These are phyloP conservation scores for Pseudopyricularia javanii DNA, from an alignment of 2,329 filamentous ascomycete species.

Conservation along the genomic window DNA sequence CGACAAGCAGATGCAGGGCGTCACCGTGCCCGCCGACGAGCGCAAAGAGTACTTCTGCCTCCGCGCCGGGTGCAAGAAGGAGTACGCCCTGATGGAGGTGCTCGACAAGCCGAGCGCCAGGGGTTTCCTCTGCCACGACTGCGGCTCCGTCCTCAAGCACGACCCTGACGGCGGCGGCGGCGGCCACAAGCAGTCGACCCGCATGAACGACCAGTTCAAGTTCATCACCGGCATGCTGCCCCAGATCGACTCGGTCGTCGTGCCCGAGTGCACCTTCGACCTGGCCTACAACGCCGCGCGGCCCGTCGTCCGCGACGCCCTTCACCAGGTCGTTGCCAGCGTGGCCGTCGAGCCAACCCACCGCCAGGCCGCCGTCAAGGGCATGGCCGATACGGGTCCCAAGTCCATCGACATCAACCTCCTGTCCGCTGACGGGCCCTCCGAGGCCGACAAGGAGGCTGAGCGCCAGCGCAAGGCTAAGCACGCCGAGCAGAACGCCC, in stretches of 20 bases:
- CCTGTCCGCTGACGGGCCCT: conserved; percentile 51
- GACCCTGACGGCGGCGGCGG: conserved; percentile 56
- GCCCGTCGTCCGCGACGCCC: conserved; percentile 53
- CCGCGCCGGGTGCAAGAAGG: conserved; percentile 54
- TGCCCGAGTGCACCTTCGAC: conserved; percentile 66
- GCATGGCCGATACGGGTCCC: conserved; percentile 52
- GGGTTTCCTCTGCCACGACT: conserved; percentile 78
- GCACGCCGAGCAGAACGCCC: conserved; percentile 53
- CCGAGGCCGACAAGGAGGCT: conserved; percentile 53
- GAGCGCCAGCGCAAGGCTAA: conserved; percentile 54
- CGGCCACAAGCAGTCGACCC: conserved; percentile 60
- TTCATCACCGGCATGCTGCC: conserved; percentile 67
- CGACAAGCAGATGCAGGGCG: conserved; percentile 77
- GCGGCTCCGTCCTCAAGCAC: conserved; percentile 50
- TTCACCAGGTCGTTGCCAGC: conserved; percentile 51
- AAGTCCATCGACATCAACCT: conserved; percentile 61
- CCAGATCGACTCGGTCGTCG: conserved; percentile 60
- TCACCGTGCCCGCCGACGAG: conserved; percentile 68
- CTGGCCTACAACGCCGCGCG: conserved; percentile 50
- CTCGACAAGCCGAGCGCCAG: conserved; percentile 58
- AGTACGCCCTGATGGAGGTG: conserved; percentile 86
- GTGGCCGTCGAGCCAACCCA: conserved; percentile 42
- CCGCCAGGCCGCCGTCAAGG: conserved; percentile 57
- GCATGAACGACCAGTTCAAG: conserved; percentile 67
- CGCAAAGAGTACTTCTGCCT: conserved; percentile 85